Conservation (phyloP, 2,329 filamentous ascomycete genomes). For the Coniochaeta hoffmannii region DNA sequence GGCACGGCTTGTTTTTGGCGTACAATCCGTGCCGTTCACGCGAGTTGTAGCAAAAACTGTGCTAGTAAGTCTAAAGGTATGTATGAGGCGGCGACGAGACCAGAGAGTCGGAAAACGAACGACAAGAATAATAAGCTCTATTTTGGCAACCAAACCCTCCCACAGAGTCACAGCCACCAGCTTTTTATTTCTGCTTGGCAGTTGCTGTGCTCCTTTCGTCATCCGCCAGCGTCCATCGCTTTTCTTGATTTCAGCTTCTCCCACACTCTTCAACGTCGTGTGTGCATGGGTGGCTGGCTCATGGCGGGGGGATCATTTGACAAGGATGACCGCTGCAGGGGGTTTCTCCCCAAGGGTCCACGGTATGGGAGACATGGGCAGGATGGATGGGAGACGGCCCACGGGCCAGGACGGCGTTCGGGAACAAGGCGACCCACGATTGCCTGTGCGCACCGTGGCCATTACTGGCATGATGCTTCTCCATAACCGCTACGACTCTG, state of each 20-base stretch:
- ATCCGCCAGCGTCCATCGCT: background rate
- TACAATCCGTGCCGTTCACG: background rate
- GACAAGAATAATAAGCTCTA: background rate
- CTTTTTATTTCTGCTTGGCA: background rate
- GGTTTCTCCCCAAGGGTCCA: background rate
- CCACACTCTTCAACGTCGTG: background rate
- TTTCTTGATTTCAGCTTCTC: conserved; percentile 1
- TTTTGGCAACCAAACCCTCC: background rate
- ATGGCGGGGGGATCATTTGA: background rate
- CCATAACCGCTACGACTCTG: background rate
- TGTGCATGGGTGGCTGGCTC: background rate
- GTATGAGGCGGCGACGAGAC: too few species aligned
- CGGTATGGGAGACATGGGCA: background rate
- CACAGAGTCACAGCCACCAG: background rate
- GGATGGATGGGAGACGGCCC: too few species aligned
- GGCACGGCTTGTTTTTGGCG: background rate
- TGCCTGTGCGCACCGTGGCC: background rate
- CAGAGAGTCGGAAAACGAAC: background rate
- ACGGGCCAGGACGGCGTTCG: background rate
- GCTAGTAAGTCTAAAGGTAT: too few species aligned
- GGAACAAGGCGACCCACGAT: background rate
- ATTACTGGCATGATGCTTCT: background rate
- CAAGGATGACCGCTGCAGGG: background rate
- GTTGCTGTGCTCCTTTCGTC: background rate
- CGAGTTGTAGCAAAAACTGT: background rate